Base-by-base conservation (phyloP, 192 early-diverging fungal genomes). In the Coemansia furcata region DNA sequence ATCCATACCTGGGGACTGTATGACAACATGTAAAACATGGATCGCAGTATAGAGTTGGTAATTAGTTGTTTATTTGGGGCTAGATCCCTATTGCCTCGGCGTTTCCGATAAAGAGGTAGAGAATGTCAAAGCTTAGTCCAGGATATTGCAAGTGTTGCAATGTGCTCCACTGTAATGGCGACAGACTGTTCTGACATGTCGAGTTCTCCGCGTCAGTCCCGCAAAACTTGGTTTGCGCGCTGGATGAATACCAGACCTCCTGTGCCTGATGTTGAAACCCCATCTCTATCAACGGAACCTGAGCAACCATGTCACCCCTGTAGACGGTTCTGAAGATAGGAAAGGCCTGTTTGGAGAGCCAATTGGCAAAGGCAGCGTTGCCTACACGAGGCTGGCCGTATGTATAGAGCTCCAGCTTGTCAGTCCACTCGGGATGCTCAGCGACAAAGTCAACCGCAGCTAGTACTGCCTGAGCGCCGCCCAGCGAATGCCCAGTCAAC, bases 341-440 rank as follows among this genome's bases (percentile, higher is more conserved):
- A 26, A 72, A 46, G 1, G 57, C 17, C 46, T 42, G 63, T 0
- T 40, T 59, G 0, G 63, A 64, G 14, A 72, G 44, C 58, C 70
- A 65, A 44, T 69, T 29, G 46, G 71, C 71, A 70, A 77, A 84
- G 5, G 10, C 68, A 3, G 40, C 65, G 37, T 84, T 78, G 14
- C 83, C 83, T 11, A 73, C 71, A 5, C 78, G 83, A 17, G 83
- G 77, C 63, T 77, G 71, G 3, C 83, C 83, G 36, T 74, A 69
- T 2, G 78, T 80, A 46, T 74, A 76, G 15, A 80, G 42, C 8
- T 60, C 55, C 23, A 80, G 17, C 23, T 63, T 63, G 3, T 37
- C 39, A 4, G 67, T 30, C 1, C 70, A 32, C 19, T 71, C 62
- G 8, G 74, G 72, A n/a, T 42, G 21, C 23, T 52, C 54, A 3